Percentiles rank a stretch among this genome's conserved stretches.
Evolutionary conservation across 2,329 filamentous ascomycete genomes (phyloP).

Genomic region (Myotisia sp.): DNA sequence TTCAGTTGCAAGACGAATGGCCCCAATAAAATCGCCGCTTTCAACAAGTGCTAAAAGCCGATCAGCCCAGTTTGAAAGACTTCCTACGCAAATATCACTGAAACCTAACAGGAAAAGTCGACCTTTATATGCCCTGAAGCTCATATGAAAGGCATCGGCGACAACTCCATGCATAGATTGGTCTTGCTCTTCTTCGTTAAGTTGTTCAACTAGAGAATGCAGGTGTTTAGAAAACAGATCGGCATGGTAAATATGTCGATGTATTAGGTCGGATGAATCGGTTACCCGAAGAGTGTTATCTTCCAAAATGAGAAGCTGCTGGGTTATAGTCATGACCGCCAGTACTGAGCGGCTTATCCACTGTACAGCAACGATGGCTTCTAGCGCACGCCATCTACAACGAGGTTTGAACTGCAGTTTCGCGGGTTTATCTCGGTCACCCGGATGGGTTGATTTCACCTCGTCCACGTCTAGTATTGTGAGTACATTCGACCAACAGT

Average conservation of each 20-base stretch:
- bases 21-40: conserved; percentile 84
- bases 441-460: conserved; percentile 39
- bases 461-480: conserved; percentile 84
- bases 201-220: conserved; percentile 67
- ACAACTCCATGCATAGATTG: conserved; percentile 86
- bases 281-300: conserved; percentile 81
- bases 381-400: conserved; percentile 83
- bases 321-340: conserved; percentile 82
- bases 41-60: conserved; percentile 88
- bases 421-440: conserved; percentile 62
- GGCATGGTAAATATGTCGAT: conserved; percentile 81
- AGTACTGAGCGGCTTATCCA: conserved; percentile 92
- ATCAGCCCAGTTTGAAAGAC: conserved; percentile 94
- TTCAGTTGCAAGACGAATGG: conserved; percentile 76
- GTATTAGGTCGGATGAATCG: conserved; percentile 81
- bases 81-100: conserved; percentile 81
- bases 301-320: conserved; percentile 82
- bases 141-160: conserved; percentile 96
- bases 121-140: conserved; percentile 89
- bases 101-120: conserved; percentile 85
- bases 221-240: conserved; percentile 85
- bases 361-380: conserved; percentile 89
- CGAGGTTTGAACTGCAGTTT: conserved; percentile 66
- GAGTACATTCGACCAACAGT: conserved; percentile 97
- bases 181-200: conserved; percentile 60